Base-by-base conservation (phyloP, 1,284 basidiomycete species). In the Phellinidium pouzarii region DNA sequence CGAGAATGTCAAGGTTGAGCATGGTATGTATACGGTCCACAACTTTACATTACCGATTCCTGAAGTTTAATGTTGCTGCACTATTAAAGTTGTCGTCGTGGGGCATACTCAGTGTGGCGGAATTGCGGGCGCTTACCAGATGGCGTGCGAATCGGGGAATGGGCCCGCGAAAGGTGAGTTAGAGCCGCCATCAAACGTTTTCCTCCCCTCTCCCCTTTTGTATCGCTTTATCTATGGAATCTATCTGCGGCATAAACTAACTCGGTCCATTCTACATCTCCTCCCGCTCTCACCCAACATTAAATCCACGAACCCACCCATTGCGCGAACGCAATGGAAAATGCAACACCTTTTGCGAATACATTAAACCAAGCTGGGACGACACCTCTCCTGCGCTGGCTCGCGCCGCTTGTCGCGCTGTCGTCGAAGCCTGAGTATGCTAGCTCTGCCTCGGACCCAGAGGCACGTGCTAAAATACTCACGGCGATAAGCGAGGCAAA, bases 81-180 rank as follows among this genome's bases (percentile, higher is more conserved):
- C 31, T n/a, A n/a, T 17, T 22, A 41, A 9, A 88, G 87, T 94
- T 58, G 74, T 91, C 54, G 72, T 94, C 57, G 87, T 85, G 20
- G 91, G 91, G 37, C 91, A 93, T 67, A 84, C 84, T 5, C 72
- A 79, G 58, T 94, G 91, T 63, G 91, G 89, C 54, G 91, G 90
- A 56, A 84, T 82, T 22, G 72, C 74, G 0, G 87, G 87, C 0
- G 84, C 82, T 56, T 68, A 78, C 48, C 61, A 65, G 4, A 76
- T 76, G 17, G 72, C 64, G 4, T 29, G 60, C 22, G 14, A 48
- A 19, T 40, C 50, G 23, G 44, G 20, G 3, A 12, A 20, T 31
- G 44, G 46, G 26, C 17, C 47, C 53, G 25, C 38, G 31, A 48
- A 56, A 56, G 54, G 54, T 56, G 50, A 52, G 54, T 56, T 40